Evolutionary conservation across 805 yeast genomes (phyloP).

Genomic region (Helenozyma baotianmanensis): DNA sequence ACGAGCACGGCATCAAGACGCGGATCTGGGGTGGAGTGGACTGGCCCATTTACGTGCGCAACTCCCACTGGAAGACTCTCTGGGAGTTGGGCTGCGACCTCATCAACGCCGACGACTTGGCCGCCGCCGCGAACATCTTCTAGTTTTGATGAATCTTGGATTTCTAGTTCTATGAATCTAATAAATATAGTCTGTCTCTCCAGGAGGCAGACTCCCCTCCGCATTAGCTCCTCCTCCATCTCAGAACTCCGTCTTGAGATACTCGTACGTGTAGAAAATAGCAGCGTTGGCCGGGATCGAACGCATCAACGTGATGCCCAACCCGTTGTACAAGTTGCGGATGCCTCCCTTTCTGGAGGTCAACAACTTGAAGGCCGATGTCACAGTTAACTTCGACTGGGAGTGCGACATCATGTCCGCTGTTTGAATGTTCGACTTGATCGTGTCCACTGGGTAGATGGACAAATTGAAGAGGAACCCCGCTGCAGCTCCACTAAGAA

Average conservation of each 20-base stretch:
- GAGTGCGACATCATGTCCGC: slow-evolving; percentile 26
- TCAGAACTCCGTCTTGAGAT: slow-evolving; percentile 38
- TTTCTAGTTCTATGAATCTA: not conserved
- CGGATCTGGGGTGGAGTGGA: slow-evolving; percentile 70
- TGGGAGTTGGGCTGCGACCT: slow-evolving; percentile 49
- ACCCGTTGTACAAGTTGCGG: slow-evolving; percentile 72
- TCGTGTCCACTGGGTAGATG: slow-evolving; percentile 85
- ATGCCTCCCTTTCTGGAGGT: slow-evolving; percentile 50
- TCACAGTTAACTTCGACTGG: slow-evolving; percentile 23
- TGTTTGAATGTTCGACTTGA: slow-evolving; percentile 83
- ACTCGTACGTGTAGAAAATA: slow-evolving; percentile 77
- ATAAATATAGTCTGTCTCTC: not conserved
- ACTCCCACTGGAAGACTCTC: slow-evolving; percentile 47
- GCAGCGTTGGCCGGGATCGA: slow-evolving; percentile 89
- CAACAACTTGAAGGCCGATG: slow-evolving; percentile 28
- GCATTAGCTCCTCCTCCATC: too few species aligned
- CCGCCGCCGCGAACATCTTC: slow-evolving; percentile 27
- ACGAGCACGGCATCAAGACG: slow-evolving; percentile 46
- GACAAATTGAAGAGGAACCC: slow-evolving; percentile 79
- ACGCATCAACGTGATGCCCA: slow-evolving; percentile 74
- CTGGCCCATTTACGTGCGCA: slow-evolving; percentile 52
- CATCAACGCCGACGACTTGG: slow-evolving; percentile 59
- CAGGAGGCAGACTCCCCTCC: too few species aligned
- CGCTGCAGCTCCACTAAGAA: slow-evolving; percentile 80
- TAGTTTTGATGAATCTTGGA: too few species aligned